Percentiles rank a stretch among this genome's conserved stretches.
phyloP scores from a whole-genome alignment of 352 stramenopile species.

The Paralagenidium karlingii region DNA sequence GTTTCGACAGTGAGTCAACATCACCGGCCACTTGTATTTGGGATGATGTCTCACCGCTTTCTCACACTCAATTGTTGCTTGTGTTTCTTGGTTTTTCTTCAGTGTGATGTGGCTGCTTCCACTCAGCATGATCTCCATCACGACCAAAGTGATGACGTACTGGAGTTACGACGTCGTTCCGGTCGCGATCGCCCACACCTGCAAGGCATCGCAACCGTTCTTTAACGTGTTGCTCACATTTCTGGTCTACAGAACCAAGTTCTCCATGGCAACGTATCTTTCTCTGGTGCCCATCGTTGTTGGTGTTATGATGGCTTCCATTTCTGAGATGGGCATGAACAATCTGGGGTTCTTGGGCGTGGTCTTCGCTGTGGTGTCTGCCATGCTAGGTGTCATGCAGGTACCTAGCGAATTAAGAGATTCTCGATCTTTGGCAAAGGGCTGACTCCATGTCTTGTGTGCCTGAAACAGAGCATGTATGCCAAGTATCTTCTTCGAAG shows the following conservation, averaged over 20 bases:
- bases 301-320: constrained; percentile 66
- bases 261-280: constrained; percentile 60
- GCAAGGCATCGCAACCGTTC: constrained; percentile 77
- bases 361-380: constrained; percentile 59
- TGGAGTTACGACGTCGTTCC: constrained; percentile 82
- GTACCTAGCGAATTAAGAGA: constrained; percentile 1
- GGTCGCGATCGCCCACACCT: constrained; percentile 75
- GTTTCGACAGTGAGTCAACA: constrained; percentile 14
- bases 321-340: constrained; percentile 83
- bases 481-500: constrained; percentile 75
- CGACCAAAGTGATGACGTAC: constrained; percentile 75
- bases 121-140: constrained; percentile 68
- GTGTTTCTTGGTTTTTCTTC: not conserved
- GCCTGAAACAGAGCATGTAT: constrained; percentile 55
- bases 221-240: constrained; percentile 81
- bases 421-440: not conserved
- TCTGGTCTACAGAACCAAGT: constrained; percentile 55
- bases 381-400: constrained; percentile 70
- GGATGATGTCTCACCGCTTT: too few species aligned
- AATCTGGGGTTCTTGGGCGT: constrained; percentile 50
- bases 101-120: constrained; percentile 68
- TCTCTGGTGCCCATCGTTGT: constrained; percentile 72
- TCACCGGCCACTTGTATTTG: too few species aligned
- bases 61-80: not conserved
- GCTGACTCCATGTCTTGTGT: not conserved